Conservation (phyloP, 2,329 filamentous ascomycete species). For the Penicillium sp. region DNA sequence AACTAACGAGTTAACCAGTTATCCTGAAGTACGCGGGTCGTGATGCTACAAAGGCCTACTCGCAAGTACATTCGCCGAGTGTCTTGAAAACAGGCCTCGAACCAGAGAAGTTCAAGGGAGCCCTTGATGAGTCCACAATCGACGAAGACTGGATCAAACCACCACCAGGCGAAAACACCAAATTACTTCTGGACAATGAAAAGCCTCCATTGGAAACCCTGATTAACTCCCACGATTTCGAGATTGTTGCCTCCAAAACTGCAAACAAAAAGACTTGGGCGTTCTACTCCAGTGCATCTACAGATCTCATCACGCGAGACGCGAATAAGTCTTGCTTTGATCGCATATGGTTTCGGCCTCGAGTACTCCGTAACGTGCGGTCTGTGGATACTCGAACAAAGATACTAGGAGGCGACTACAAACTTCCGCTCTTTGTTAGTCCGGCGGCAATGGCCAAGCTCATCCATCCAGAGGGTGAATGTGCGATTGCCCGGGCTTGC, state of each 20-base stretch:
- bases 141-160: conserved; percentile 50
- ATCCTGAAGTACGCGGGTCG: conserved; percentile 48
- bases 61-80: conserved; percentile 48
- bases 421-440: conserved; percentile 62
- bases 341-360: conserved; percentile 60
- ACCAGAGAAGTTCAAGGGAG: conserved; percentile 50
- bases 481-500: conserved; percentile 56
- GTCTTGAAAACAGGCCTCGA: conserved; percentile 47
- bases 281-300: conserved; percentile 67
- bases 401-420: conserved; percentile 56
- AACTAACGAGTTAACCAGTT: conserved; percentile 26
- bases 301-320: conserved; percentile 58
- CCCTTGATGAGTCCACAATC: conserved; percentile 51
- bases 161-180: conserved; percentile 33
- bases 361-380: conserved; percentile 59
- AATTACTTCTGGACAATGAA: conserved; percentile 30
- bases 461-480: conserved; percentile 65
- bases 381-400: conserved; percentile 51
- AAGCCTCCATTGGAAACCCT: conserved; percentile 56
- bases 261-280: conserved; percentile 67
- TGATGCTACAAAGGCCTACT: conserved; percentile 48
- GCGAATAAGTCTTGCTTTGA: conserved; percentile 58
- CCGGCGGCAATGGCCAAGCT: conserved; percentile 65
- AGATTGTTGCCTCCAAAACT: conserved; percentile 54
- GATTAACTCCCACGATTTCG: conserved; percentile 63